Percentiles rank a stretch among this genome's conserved stretches.
These are phyloP conservation scores for Tetraselmis chui DNA, from an alignment of 139 green algal species.

Conservation along the genomic window DNA sequence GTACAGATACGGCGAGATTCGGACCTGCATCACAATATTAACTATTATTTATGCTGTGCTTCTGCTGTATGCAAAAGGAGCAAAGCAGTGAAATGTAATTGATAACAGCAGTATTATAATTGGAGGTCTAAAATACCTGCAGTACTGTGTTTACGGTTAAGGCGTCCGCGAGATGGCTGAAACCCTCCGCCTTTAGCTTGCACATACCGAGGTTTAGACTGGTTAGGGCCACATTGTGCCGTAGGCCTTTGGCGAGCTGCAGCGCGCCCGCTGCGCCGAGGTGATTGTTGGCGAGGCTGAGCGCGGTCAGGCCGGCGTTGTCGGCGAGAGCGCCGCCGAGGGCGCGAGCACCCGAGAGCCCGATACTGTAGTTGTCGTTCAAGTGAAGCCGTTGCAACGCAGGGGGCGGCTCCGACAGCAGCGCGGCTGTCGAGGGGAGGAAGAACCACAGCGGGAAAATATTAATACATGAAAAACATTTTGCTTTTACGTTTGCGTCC, in stretches of 20 bases:
- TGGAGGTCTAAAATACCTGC: too few relatives aligned
- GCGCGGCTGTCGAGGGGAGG: too few relatives aligned
- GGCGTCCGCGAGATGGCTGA: not conserved
- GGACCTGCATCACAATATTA: too few relatives aligned
- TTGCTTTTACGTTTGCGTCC: too few relatives aligned
- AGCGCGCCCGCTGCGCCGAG: not conserved
- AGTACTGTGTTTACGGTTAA: not conserved
- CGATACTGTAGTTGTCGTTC: not conserved
- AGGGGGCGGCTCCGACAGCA: not conserved
- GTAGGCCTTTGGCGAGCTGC: not conserved
- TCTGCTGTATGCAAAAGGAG: too few relatives aligned
- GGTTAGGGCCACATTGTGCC: not conserved
- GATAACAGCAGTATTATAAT: too few relatives aligned
- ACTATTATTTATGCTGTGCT: too few relatives aligned
- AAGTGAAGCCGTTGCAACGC: not conserved
- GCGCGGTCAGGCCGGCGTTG: not conserved
- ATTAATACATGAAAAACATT: too few relatives aligned
- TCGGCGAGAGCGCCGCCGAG: not conserved
- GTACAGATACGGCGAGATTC: too few relatives aligned
- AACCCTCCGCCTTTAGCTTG: not conserved
- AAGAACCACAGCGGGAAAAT: too few relatives aligned
- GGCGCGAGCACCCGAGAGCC: not conserved
- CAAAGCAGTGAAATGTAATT: too few relatives aligned
- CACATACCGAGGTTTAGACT: not conserved
- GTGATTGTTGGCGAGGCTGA: not conserved